These are phyloP conservation scores for Scopulariopsis brevicaulis DNA, from an alignment of 2,329 filamentous ascomycete genomes.

Conservation along the genomic window DNA sequence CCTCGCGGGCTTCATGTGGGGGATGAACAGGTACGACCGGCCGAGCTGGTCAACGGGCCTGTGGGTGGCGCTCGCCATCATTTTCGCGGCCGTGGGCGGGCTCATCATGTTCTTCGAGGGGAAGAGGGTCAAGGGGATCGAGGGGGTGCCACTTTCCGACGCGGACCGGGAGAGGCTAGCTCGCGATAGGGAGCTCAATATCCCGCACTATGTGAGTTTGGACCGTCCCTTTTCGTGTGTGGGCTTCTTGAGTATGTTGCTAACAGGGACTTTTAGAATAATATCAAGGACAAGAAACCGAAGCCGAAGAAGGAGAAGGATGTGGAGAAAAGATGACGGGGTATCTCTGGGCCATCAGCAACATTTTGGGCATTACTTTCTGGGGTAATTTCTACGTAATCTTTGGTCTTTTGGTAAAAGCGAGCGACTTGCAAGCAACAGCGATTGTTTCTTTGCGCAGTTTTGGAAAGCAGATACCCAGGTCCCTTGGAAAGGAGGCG, in stretches of 20 bases:
- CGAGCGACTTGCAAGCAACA: neutral
- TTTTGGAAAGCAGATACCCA: neutral
- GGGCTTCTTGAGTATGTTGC: neutral
- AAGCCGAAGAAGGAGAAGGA: slow-evolving; percentile 26
- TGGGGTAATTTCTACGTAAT: neutral
- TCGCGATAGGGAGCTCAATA: slow-evolving; percentile 40
- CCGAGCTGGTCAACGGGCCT: slow-evolving; percentile 71
- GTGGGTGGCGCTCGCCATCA: slow-evolving; percentile 62
- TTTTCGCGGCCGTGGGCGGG: slow-evolving; percentile 55
- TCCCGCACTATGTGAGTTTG: slow-evolving; percentile 36
- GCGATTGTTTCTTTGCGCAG: neutral
- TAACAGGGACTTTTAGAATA: slow-evolving; percentile 21
- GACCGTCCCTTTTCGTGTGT: neutral
- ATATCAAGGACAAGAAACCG: slow-evolving; percentile 38
- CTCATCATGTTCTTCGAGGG: slow-evolving; percentile 62
- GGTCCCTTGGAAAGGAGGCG: neutral
- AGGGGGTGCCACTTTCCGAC: slow-evolving; percentile 55
- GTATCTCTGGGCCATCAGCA: neutral
- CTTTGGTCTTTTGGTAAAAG: neutral
- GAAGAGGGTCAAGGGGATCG: slow-evolving; percentile 57
- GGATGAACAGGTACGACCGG: slow-evolving; percentile 58
- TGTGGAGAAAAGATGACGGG: slow-evolving; percentile 5
- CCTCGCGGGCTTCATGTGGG: slow-evolving; percentile 77
- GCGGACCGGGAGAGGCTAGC: slow-evolving; percentile 38
- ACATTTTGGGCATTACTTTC: neutral